phyloP scores from a whole-genome alignment of 139 green algal species.

The Pedinophyceae sp. region DNA sequence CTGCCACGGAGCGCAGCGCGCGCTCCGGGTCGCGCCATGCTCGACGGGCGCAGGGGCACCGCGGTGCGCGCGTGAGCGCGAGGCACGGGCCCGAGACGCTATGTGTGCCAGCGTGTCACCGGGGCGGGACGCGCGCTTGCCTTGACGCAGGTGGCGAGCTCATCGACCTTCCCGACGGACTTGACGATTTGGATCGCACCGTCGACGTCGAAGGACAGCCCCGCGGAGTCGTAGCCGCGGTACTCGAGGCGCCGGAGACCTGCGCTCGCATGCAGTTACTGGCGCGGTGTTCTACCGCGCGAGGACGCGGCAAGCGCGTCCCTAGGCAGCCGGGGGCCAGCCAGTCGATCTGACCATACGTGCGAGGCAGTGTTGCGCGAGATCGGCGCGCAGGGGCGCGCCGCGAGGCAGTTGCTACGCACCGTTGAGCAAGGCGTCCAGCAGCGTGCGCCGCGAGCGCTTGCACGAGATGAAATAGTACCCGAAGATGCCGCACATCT shows the following conservation, averaged over 20 bases:
- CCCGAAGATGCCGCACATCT: constrained; percentile 95
- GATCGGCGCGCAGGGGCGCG: background rate
- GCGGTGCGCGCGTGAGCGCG: too few species aligned
- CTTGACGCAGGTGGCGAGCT: too few species aligned
- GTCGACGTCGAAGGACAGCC: constrained; percentile 63
- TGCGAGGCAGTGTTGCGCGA: constrained; percentile 1
- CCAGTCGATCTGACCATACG: constrained; percentile 9
- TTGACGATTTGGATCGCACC: constrained; percentile 31
- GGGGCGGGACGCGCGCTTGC: too few species aligned
- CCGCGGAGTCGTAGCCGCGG: constrained; percentile 89
- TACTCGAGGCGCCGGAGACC: constrained; percentile 91
- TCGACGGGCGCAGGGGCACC: too few species aligned
- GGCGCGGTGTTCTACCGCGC: constrained; percentile 16
- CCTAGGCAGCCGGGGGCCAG: too few species aligned
- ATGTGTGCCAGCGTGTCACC: too few species aligned
- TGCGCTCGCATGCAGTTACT: constrained; percentile 24
- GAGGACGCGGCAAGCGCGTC: too few species aligned
- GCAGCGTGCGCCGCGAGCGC: constrained; percentile 43
- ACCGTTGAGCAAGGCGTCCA: constrained; percentile 60
- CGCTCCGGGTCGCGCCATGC: too few species aligned
- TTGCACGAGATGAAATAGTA: constrained; percentile 71
- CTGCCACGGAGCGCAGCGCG: too few species aligned
- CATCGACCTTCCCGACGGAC: constrained; percentile 73
- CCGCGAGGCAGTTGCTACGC: constrained; percentile 9
- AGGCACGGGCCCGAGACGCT: too few species aligned